A percentile compares a stretch with the other conserved stretches of the same genome.
Conservation (phyloP, 225 moss, liverwort and hornwort genomes). For the Pleurozium schreberi region DNA sequence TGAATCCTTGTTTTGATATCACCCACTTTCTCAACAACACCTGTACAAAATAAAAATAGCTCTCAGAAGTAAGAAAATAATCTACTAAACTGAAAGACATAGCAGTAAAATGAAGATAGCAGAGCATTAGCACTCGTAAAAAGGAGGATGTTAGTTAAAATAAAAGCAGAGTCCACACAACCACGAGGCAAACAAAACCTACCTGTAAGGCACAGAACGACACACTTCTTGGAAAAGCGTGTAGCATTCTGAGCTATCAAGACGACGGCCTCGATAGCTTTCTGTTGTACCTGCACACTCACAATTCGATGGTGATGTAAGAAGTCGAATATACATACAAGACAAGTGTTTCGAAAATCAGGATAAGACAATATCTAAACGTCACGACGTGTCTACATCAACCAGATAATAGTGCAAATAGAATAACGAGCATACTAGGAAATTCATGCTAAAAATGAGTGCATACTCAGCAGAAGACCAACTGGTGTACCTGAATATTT, state of each 20-base stretch:
- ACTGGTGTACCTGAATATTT: constrained; percentile 60
- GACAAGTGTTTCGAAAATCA: neutral
- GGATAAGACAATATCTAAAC: neutral
- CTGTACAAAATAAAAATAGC: constrained; percentile 10
- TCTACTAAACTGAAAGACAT: neutral
- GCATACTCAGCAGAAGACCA: neutral
- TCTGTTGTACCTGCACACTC: constrained; percentile 67
- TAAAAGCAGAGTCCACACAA: neutral
- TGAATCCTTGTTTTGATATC: constrained; percentile 85
- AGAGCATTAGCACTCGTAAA: neutral
- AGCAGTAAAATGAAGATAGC: neutral
- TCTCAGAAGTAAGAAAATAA: neutral
- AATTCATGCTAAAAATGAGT: neutral
- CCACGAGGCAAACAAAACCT: neutral
- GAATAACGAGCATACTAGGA: neutral
- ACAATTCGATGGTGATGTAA: neutral
- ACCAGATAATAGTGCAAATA: neutral
- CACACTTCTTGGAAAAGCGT: constrained; percentile 80
- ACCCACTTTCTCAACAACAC: constrained; percentile 75
- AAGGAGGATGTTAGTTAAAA: neutral
- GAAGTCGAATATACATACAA: neutral
- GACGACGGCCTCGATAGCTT: constrained; percentile 70
- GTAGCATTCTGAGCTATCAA: constrained; percentile 50
- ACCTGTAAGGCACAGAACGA: constrained; percentile 71
- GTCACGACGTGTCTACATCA: neutral